Evolutionary conservation across 768 basidiomycete species (phyloP), one percentile per base, ranked within the genome.

Genomic region (Galerina sulciceps): DNA sequence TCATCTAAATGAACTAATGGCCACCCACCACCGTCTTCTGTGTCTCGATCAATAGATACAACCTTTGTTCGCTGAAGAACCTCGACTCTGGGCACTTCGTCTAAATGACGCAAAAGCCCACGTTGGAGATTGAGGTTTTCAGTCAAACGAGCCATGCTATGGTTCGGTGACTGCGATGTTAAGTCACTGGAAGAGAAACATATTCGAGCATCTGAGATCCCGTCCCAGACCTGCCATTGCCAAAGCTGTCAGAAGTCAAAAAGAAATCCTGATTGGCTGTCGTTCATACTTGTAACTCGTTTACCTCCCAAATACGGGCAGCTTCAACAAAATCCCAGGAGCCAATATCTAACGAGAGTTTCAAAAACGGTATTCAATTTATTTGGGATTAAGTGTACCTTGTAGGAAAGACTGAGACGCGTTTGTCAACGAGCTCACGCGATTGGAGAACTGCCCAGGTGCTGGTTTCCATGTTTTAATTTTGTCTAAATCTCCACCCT

Each of bases 121-220:
- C 89, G 85, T 73, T 99, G 97, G 1, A 99, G 80, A 68, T 99
- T 99, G 44, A 94, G 77, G 67, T 96, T 98, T 73, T 99, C 97
- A 0, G 89, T 94, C 67, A 99, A 76, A 20, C 85, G 86, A 14
- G 94, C 87, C 90, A 99, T 93, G 57, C 72, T 77, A 58, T 70
- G 67, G 61, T 57, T 52, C 17, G 65, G 60, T 40, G 60, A 51
- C 46, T 70, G 56, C 53, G 72, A 58, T 17, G 71, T 75, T 18
- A 85, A 57, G 18, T 86, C 83, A 1, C 82, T 75, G 0, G 89
- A 79, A 40, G 81, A 78, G 67, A 96, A 96, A 6, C 78, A 77
- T 51, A 95, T 88, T 14, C 91, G 83, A 8, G 94, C 88, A 64
- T 88, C 86, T 1, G 92, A 91, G 40, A 95, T 62, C 1, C 94